Conservation (phyloP, 306 rosid genomes). For the Castanea sativa region DNA sequence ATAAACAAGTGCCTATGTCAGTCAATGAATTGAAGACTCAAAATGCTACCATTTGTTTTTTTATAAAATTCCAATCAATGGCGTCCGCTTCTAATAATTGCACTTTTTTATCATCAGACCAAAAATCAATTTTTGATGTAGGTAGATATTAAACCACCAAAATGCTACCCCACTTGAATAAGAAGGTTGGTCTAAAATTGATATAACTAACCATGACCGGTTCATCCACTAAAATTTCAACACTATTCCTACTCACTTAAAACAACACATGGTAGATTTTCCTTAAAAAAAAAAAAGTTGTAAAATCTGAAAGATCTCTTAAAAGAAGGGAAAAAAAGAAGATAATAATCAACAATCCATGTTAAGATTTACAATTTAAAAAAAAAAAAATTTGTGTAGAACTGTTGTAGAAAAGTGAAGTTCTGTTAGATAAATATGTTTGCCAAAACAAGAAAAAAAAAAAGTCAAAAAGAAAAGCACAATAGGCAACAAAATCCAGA, state of each 20-base stretch:
- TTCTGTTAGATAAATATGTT: too few relatives aligned
- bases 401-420: too few relatives aligned
- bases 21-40: background rate
- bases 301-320: background rate
- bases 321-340: background rate
- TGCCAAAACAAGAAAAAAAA: too few relatives aligned
- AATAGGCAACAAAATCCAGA: too few relatives aligned
- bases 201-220: background rate
- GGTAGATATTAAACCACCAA: accelerated
- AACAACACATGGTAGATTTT: too few relatives aligned
- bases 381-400: background rate
- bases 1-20: background rate
- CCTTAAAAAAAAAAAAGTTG: too few relatives aligned
- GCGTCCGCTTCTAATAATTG: accelerated
- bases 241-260: too few relatives aligned
- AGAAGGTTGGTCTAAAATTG: background rate
- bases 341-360: background rate
- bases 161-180: too few relatives aligned
- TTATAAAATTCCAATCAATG: too few relatives aligned
- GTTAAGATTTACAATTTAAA: background rate
- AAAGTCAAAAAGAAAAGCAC: too few relatives aligned
- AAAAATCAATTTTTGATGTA: accelerated
- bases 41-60: background rate
- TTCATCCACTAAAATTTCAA: too few relatives aligned
- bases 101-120: accelerated